Base-by-base conservation (phyloP, 768 basidiomycete species). In the Chalciporus piperatus region DNA sequence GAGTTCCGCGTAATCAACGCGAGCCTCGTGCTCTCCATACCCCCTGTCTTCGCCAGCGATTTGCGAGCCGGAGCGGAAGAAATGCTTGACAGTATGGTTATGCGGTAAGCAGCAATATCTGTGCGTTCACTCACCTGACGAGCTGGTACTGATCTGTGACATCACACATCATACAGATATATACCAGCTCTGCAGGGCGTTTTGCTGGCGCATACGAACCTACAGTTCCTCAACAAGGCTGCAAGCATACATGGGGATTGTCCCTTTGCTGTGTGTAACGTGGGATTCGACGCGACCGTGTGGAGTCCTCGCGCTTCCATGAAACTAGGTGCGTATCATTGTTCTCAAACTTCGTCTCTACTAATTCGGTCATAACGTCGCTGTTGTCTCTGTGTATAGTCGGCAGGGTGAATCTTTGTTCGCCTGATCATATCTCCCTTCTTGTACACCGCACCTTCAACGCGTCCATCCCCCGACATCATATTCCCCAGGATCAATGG, bases 391-490 rank as follows among this genome's bases (percentile, higher is more conserved):
- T 46, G 37, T 50, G 19, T 59, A 28, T 56, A 95, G 94, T 78
- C 51, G 94, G 91, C n/a, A 88, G 83, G 61, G 79, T 97, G 46
- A 95, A 82, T 61, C 75, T 97, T 17, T 94, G 81, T 59, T 96
- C 94, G 3, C 92, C 93, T 1, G 93, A 95, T 63, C 95, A 98
- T 60, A 76, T 97, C 47, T 91, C 93, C 1, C 76, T 98, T 14
- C 88, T 98, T 30, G 77, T 94, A 3, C 90, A 94, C 60, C 83
- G 84, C 22, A 97, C 91, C 6, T 98, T 97, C 76, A 98, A 98
- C 68, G 88, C 90, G 16, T 95, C 95, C 17, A 94, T 98, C 69
- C 94, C 95, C 3, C 82, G 89, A 50, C 83, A 90, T 63, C 93
- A 97, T 66, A 93, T 98, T 57, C 90, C 91, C 3, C 75, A 73